Percentiles rank a stretch among this genome's conserved stretches.
phyloP scores from a whole-genome alignment of 208 protist genomes.

The Crithidia sp. region DNA sequence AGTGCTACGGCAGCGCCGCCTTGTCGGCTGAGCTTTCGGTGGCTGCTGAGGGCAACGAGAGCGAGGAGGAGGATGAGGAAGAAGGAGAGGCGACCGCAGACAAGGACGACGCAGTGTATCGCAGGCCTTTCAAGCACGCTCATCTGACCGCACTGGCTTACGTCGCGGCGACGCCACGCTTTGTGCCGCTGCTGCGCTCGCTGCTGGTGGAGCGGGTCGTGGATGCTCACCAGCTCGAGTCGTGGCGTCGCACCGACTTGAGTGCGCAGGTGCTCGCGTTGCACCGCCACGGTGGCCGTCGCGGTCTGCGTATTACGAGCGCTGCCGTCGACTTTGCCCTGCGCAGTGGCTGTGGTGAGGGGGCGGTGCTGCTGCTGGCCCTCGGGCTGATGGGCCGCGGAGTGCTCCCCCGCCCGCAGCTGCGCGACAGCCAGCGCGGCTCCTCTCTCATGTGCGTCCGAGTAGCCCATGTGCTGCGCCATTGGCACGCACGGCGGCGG shows the following conservation, averaged over 20 bases:
- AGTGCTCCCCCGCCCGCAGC: constrained; percentile 16
- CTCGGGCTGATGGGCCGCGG: constrained; percentile 52
- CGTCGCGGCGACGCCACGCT: constrained; percentile 36
- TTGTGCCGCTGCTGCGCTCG: constrained; percentile 55
- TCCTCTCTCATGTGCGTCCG: constrained; percentile 2
- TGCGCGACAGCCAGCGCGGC: neutral
- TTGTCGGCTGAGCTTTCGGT: constrained; percentile 54
- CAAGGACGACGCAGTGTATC: neutral
- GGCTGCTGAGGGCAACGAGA: neutral
- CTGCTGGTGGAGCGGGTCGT: constrained; percentile 39
- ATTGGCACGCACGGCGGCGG: constrained; percentile 18
- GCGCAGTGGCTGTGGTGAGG: constrained; percentile 43
- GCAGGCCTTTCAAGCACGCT: constrained; percentile 8
- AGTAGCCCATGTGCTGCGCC: constrained; percentile 13
- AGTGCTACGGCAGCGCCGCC: constrained; percentile 62
- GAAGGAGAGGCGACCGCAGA: neutral
- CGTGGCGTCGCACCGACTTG: constrained; percentile 30
- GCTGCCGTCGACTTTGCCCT: constrained; percentile 72
- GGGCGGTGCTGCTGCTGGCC: constrained; percentile 59
- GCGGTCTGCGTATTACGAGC: constrained; percentile 13
- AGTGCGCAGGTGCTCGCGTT: constrained; percentile 29
- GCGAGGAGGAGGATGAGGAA: neutral
- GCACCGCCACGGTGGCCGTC: constrained; percentile 21
- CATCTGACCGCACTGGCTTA: constrained; percentile 62
- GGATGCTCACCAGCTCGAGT: constrained; percentile 33